phyloP scores from a whole-genome alignment of 78 protist genomes.

The Salpingoeca rosetta region DNA sequence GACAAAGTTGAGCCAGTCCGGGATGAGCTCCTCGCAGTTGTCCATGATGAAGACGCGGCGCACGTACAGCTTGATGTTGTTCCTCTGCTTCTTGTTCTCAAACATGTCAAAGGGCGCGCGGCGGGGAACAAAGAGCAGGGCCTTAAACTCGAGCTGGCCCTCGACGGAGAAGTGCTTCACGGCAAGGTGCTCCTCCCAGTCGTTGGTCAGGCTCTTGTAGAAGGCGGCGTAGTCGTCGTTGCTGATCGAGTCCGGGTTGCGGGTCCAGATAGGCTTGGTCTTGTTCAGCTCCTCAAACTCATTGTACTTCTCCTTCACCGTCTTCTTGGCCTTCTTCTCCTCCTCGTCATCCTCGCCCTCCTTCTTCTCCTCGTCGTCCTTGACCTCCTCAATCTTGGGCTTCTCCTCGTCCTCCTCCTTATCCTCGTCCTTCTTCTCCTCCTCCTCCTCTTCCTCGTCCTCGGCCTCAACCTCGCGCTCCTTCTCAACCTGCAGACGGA shows the following conservation, averaged over 20 bases:
- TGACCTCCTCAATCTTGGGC: constrained; percentile 63
- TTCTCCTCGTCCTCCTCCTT: constrained; percentile 62
- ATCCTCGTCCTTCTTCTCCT: constrained; percentile 47
- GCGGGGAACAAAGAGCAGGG: constrained; percentile 94
- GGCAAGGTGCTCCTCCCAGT: constrained; percentile 98
- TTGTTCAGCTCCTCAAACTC: constrained; percentile 96
- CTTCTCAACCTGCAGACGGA: constrained; percentile 80
- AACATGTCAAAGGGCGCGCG: constrained; percentile 98
- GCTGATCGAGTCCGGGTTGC: constrained; percentile 89
- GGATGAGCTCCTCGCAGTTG: constrained; percentile 96
- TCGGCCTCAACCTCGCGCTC: constrained; percentile 77
- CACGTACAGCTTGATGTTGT: constrained; percentile 98
- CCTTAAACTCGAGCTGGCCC: constrained; percentile 96
- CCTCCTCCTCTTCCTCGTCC: constrained; percentile 64
- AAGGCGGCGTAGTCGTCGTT: constrained; percentile 98
- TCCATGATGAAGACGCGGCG: constrained; percentile 99
- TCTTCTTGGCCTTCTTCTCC: constrained; percentile 64
- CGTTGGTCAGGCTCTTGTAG: constrained; percentile 97
- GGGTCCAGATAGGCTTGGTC: constrained; percentile 99
- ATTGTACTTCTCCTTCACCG: constrained; percentile 69
- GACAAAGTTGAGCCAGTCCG: constrained; percentile 96
- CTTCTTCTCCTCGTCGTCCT: constrained; percentile 70
- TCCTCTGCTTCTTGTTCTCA: constrained; percentile 91
- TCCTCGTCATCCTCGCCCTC: constrained; percentile 65
- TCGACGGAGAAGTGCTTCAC: constrained; percentile 98